Conservation (phyloP, 148 eudicot species). For the Diospyros kaki region DNA sequence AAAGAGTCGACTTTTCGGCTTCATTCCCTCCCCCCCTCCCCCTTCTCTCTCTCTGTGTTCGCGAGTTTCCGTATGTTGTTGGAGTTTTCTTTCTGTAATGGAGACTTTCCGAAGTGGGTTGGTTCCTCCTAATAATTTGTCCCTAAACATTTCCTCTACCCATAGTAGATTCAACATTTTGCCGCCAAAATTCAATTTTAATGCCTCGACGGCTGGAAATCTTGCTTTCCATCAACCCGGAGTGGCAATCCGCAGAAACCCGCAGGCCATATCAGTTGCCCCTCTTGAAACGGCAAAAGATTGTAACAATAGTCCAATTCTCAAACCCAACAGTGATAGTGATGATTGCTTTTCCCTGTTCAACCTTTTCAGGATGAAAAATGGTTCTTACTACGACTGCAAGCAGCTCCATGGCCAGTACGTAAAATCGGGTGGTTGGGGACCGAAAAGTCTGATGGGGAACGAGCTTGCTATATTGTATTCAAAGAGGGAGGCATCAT, state of each 20-base stretch:
- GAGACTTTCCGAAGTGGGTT: constrained; percentile 9
- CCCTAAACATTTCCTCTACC: constrained; percentile 8
- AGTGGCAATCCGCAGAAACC: constrained; percentile 15
- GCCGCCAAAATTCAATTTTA: constrained; percentile 18
- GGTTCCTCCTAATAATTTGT: constrained; percentile 11
- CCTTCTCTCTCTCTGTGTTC: no score
- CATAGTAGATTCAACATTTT: constrained; percentile 12
- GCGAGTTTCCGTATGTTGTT: neutral
- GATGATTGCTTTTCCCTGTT: constrained; percentile 23
- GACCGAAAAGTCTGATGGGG: constrained; percentile 23
- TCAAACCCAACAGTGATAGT: neutral
- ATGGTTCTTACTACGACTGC: constrained; percentile 8
- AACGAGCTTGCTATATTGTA: constrained; percentile 37
- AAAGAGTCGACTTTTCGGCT: no score
- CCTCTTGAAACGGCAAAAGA: neutral
- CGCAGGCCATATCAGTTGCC: constrained; percentile 9
- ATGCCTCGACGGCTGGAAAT: constrained; percentile 14
- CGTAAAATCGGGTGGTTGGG: constrained; percentile 35
- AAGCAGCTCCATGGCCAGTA: constrained; percentile 47
- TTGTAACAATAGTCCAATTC: neutral
- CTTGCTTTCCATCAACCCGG: constrained; percentile 9
- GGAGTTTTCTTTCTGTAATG: neutral
- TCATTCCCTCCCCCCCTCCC: no score
- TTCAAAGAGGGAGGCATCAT: constrained; percentile 19
- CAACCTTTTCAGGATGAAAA: neutral